These are phyloP conservation scores for Chamaenerion angustifolium DNA, from an alignment of 345 rosid species.

Conservation along the genomic window DNA sequence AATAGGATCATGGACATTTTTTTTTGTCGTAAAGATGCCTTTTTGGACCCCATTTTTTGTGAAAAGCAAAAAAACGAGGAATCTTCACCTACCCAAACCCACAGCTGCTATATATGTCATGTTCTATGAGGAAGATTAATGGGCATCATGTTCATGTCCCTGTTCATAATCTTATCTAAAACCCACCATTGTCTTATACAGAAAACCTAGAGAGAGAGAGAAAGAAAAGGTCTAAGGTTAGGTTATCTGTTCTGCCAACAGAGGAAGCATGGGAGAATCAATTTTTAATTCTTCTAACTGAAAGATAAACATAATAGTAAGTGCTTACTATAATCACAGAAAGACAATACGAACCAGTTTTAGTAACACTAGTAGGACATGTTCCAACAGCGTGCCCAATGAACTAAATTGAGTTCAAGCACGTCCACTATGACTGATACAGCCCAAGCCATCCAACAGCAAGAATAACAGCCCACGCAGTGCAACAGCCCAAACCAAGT, in stretches of 20 bases:
- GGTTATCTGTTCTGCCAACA: neutral
- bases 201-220: too few species aligned
- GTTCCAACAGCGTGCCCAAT: too few species aligned
- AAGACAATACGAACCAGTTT: neutral
- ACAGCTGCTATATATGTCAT: neutral
- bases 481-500: too few species aligned
- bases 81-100: neutral
- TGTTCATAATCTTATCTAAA: neutral
- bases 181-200: neutral
- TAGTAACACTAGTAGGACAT: too few species aligned
- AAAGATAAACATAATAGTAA: neutral
- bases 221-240: neutral
- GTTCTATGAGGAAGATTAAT: conserved; percentile 1
- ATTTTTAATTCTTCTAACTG: neutral
- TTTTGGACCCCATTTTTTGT: neutral
- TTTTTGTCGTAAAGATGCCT: too few species aligned
- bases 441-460: too few species aligned
- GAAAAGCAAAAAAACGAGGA: neutral
- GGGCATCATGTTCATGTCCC: conserved; percentile 23
- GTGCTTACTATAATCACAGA: too few species aligned
- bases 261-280: conserved; percentile 1
- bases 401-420: too few species aligned
- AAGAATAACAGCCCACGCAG: too few species aligned
- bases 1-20: too few species aligned
- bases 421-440: too few species aligned